Evolutionary conservation across 139 green algal genomes (phyloP), one percentile per base, ranked within the genome.

Genomic region (Chlamydomonas eustigma): DNA sequence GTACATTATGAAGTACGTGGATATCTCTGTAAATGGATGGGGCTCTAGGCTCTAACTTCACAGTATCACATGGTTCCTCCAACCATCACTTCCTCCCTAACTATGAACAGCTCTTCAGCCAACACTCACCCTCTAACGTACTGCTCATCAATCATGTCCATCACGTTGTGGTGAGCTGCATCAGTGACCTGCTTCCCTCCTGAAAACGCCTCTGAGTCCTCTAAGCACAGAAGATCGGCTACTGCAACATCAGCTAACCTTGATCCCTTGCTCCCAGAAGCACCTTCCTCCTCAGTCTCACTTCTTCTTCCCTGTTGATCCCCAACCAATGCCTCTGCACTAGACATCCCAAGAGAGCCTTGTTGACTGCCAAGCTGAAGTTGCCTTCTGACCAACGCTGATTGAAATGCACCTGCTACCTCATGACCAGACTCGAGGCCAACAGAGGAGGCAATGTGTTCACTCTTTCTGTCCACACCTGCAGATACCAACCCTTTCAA

Each of bases 131-230:
- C 58, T 22, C 8, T 34, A 24, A 22, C 28, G 34, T 70, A 70
- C 58, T 35, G 58, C 6, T 70, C 25, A 28, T 70, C 58, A 22
- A 70, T 70, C 58, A 70, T 32, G 18, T 70, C 58, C 58, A 70
- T 70, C 8, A 70, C 58, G 58, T 35, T 70, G 58, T 18, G 32
- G 58, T 5, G 25, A 5, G 25, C 58, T 22, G 25, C 58, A 32
- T 35, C 28, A 24, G 58, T 22, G 25, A 70, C 6, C 25, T 70
- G 25, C 25, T 8, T 24, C 58, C 28, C 58, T 22, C 25, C 58
- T 22, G 58, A 8, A 5, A 28, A 24, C 28, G 58, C 58, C 28
- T 24, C 58, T 24, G 58, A 18, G 18, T 18, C 50, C 24, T 18
- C 50, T 70, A 5, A 6, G 58, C 58, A 32, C 18, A 5, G 58